phyloP scores from a whole-genome alignment of 129 eudicot genomes.

The Pittosporum tobira region DNA sequence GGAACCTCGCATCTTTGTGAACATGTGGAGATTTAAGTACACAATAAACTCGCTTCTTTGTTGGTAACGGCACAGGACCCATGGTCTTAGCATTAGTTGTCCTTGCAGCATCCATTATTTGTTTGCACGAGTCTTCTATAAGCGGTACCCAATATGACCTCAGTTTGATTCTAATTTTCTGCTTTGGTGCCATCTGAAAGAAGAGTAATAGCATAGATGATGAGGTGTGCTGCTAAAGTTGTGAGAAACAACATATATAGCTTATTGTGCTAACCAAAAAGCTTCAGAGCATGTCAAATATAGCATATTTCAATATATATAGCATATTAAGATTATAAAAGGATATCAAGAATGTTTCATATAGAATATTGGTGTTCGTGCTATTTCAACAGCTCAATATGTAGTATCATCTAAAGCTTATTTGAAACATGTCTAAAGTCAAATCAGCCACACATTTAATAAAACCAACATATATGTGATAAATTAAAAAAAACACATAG shows the following conservation, averaged over 20 bases:
- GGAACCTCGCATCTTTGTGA: conserved; percentile 89
- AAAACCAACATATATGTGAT: too few relatives aligned
- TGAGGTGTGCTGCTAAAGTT: conserved; percentile 1
- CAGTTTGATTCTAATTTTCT: conserved; percentile 70
- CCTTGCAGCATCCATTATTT: conserved; percentile 88
- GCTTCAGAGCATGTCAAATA: neutral
- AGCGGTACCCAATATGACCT: conserved; percentile 83
- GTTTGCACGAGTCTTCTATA: conserved; percentile 90
- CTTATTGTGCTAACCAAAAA: neutral
- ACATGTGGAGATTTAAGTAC: conserved; percentile 97
- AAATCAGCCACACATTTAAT: neutral
- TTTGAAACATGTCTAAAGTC: neutral
- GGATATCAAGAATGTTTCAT: neutral
- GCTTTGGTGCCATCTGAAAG: conserved; percentile 65
- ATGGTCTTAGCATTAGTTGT: conserved; percentile 74
- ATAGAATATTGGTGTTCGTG: too few relatives aligned
- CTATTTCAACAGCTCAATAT: too few relatives aligned
- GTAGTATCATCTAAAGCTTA: too few relatives aligned
- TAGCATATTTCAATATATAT: neutral
- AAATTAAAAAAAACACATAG: too few relatives aligned
- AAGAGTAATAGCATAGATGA: conserved; percentile 7
- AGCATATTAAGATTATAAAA: neutral
- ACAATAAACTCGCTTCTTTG: conserved; percentile 70
- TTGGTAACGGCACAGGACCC: conserved; percentile 90
- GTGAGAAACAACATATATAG: neutral